These are phyloP conservation scores for Tritrichomonas musculus DNA, from an alignment of 208 protist species.

Conservation along the genomic window DNA sequence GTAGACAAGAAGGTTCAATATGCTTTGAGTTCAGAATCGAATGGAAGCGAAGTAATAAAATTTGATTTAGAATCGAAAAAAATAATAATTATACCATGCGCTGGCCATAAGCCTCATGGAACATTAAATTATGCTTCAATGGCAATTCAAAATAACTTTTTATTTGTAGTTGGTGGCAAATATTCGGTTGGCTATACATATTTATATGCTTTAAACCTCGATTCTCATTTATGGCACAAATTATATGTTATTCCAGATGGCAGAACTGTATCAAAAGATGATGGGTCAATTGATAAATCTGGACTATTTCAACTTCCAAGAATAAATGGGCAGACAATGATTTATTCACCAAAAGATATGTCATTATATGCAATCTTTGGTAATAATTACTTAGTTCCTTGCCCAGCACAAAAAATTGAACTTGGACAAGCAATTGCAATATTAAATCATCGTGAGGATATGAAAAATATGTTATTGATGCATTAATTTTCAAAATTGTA, in stretches of 20 bases:
- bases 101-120: background rate
- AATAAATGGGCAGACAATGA: background rate
- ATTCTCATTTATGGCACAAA: background rate
- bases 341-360: background rate
- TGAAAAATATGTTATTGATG: slow-evolving; percentile 1
- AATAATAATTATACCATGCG: too few relatives aligned
- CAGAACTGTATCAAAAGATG: background rate
- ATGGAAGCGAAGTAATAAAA: too few relatives aligned
- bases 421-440: background rate
- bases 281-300: background rate
- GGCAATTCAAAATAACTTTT: background rate
- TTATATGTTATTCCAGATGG: background rate
- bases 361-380: background rate
- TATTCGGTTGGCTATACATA: background rate
- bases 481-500: too few relatives aligned
- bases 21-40: too few relatives aligned
- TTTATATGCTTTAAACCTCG: background rate
- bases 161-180: background rate
- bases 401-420: background rate
- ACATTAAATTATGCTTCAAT: background rate
- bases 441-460: background rate
- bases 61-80: too few relatives aligned
- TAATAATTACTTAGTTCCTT: background rate
- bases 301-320: background rate
- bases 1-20: too few relatives aligned